These are phyloP conservation scores for Amylostereum areolatum DNA, from an alignment of 1,284 basidiomycete species.

Conservation along the genomic window DNA sequence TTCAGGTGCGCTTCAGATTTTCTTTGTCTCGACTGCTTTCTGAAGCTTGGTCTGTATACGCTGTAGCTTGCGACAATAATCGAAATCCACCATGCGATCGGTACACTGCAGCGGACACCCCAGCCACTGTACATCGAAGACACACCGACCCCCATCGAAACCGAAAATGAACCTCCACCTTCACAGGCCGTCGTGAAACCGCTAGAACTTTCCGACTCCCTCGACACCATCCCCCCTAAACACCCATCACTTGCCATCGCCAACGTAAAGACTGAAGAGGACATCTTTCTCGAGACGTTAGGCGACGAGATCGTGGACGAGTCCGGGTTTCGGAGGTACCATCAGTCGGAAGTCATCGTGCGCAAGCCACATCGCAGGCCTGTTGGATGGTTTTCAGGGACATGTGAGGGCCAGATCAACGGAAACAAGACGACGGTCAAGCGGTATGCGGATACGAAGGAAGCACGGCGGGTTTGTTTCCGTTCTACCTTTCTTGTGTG, in stretches of 20 bases:
- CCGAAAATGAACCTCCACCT: too few relatives aligned
- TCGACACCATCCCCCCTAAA: too few relatives aligned
- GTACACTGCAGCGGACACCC: background rate
- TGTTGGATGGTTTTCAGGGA: conserved; percentile 42
- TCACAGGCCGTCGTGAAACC: too few relatives aligned
- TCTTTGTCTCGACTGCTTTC: background rate
- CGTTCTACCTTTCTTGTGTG: background rate
- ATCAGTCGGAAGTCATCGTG: conserved; percentile 39
- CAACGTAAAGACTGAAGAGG: too few relatives aligned
- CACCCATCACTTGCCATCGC: too few relatives aligned
- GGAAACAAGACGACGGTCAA: conserved; percentile 36
- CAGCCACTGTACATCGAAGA: too few relatives aligned
- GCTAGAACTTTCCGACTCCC: too few relatives aligned
- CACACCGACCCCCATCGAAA: too few relatives aligned
- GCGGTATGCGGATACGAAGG: conserved; percentile 33
- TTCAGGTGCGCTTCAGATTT: conserved; percentile 29
- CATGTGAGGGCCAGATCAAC: conserved; percentile 31
- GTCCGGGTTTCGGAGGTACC: conserved; percentile 37
- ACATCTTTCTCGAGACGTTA: too few relatives aligned
- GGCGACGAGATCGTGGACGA: too few relatives aligned
- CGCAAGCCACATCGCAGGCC: conserved; percentile 29
- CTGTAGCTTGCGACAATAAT: conserved; percentile 41
- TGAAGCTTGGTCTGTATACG: background rate
- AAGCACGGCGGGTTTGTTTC: conserved; percentile 28
- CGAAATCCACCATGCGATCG: conserved; percentile 41